Base-by-base conservation (phyloP, 805 yeast species). In the Cyberlindnera xylosilytica region DNA sequence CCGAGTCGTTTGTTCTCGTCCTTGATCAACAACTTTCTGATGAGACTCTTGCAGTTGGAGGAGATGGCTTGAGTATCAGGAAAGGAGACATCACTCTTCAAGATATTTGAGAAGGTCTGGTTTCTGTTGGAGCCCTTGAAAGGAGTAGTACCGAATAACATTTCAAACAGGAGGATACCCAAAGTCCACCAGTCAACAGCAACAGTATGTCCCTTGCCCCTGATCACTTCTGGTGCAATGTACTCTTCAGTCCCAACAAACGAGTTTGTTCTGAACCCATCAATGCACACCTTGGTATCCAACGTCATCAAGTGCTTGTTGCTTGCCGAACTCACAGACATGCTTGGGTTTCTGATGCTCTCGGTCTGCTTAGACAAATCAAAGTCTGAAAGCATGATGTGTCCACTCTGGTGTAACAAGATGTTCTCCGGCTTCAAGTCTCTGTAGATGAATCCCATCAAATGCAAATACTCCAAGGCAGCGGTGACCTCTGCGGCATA, bases 171-270 rank as follows among this genome's bases (percentile, higher is more conserved):
- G 55, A 93, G 73, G 17, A 93, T 89, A 4, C 99, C 99, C 51
- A 93, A 69, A 0, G 99, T 93, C 99, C 99, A 93, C 99, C 99
- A 93, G 63, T 93, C 99, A 15, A 93, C 99, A 0, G 98, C 97
- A 7, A 91, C 83, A 1, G 98, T 91, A 57, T 93, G 99, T 2
- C 99, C 99, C 54, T 90, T 87, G 1, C 98, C 98, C 61, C 93
- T 72, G 41, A 93, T 93, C 4, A 93, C 99, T 58, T 93, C 99
- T 0, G 99, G 99, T 0, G 99, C 98, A 56, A 93, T 89, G 62
- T 93, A 93, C 61, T 93, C 99, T 60, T 93, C 99, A 0, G 99
- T 93, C 1, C 99, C 99, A 27, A 93, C 99, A 70, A 93, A 93
- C 1, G 98, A 90, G 63, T 93, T 95, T 1, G 99, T 93, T 56